Evolutionary conservation across 1,284 basidiomycete species (phyloP), one percentile per base, ranked within the genome.

Genomic region (Leccinum insolens): DNA sequence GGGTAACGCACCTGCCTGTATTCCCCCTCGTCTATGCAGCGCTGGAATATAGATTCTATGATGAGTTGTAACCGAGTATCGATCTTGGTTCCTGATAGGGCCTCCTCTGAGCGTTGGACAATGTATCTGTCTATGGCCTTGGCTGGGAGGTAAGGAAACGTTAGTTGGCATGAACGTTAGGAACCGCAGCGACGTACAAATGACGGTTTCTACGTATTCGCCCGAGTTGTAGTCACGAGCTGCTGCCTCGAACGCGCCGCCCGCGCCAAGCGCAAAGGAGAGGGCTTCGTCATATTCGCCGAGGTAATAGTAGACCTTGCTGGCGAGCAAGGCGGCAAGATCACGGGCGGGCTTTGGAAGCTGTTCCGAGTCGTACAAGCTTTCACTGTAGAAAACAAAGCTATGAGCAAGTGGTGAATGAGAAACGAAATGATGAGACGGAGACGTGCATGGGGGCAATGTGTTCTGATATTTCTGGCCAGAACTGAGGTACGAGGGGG

Each of bases 381-480:
- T 86, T 80, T 99, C 96, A 73, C 96, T 98, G 76, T 15, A 72
- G 37, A 17, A 60, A 11, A 63, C 9, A 22, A 37, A 20, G 55
- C 44, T 69, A 63, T 71, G 68, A 71, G 73, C 61, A 70, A 52
- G 17, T 17, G 63, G 71, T 20, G 72, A 67, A 34, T 37, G 61
- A 65, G 65, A 64, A 39, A 25, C 64, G 68, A 46, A 67, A 20
- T 49, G 63, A 34, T 39, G 41, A 46, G 34, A 67, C 46, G 31
- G 52, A 63, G 62, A 86, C 93, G 76, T 78, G 95, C 95, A 98
- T 95, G 69, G 90, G 84, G 49, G 93, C 87, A 73, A 98, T 91
- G 78, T 95, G 89, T 80, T 99, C 96, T 75, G 95, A 95, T 77
- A 98, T 96, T 85, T 99, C 96, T 65, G 96, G 92, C 96, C 96